Evolutionary conservation across 2,329 filamentous ascomycete species (phyloP).

Genomic region (Lojkania enalia): DNA sequence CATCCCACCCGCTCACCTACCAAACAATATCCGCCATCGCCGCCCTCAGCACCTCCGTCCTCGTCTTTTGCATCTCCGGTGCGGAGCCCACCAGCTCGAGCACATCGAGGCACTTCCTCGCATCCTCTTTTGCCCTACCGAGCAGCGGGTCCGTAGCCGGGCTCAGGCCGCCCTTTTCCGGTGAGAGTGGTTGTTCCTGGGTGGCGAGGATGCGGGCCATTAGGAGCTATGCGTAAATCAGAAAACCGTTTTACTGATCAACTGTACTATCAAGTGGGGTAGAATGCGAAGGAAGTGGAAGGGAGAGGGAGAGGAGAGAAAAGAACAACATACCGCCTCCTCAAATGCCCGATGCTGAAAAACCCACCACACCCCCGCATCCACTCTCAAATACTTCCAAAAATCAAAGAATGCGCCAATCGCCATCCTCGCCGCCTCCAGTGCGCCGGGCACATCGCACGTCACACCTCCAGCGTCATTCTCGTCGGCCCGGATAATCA

Average conservation of each 20-base stretch:
- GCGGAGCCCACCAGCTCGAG: conserved; percentile 50
- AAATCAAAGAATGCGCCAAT: conserved; percentile 75
- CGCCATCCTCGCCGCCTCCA: conserved; percentile 77
- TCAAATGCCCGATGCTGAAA: conserved; percentile 81
- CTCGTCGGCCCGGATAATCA: conserved; percentile 75
- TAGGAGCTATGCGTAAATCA: conserved; percentile 33
- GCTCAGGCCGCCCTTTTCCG: conserved; percentile 25
- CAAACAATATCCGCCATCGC: conserved; percentile 48
- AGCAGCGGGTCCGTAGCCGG: conserved; percentile 39
- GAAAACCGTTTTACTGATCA: too few relatives aligned
- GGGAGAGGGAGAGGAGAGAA: neutral
- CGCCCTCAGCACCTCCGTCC: conserved; percentile 51
- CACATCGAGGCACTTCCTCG: conserved; percentile 50
- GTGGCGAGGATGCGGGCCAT: conserved; percentile 45
- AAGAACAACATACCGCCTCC: conserved; percentile 65
- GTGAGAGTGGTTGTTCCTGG: conserved; percentile 39
- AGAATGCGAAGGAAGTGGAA: neutral
- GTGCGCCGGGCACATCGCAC: conserved; percentile 66
- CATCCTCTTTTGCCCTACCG: conserved; percentile 48
- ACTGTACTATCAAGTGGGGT: too few relatives aligned
- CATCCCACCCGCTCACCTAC: conserved; percentile 19
- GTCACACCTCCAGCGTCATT: conserved; percentile 57
- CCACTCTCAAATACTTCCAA: conserved; percentile 67
- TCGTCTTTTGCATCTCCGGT: conserved; percentile 54
- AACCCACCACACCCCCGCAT: conserved; percentile 82